Base-by-base conservation (phyloP, 768 basidiomycete species). In the Hysterangium stoloniferum region DNA sequence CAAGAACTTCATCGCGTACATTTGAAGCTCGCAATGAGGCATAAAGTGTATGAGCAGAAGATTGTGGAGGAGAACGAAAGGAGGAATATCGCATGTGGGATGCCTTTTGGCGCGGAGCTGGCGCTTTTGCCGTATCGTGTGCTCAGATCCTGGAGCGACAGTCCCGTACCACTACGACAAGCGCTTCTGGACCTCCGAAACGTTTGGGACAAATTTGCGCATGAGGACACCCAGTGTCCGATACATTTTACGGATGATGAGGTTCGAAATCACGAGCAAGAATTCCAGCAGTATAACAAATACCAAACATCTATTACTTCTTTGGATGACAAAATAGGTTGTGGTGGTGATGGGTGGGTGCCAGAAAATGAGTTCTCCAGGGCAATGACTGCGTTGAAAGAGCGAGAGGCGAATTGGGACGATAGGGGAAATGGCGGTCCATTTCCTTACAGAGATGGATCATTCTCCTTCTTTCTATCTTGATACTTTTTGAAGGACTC, bases 301-400 rank as follows among this genome's bases (percentile, higher is more conserved):
- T 46, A 33, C 20, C 13, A 46, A 8, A n/a, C 15, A n/a, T 31
- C 45, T 8, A 19, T 46, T 32, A 17, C 13, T 32, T 15, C 29
- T 24, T 17, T 33, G 17, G 17, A 46, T 19, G 22, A 31, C 4
- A 12, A 19, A 1, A 2, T 46, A 20, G 27, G 19, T 17, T 15
- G n/a, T n/a, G 45, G 29, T 29, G 29, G 45, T 9, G 45, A 46
- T n/a, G 45, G 45, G 2, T 46, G 45, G 45, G 45, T 46, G 4
- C 17, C 45, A 15, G 22, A 46, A 2, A 17, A 46, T 3, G n/a
- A 46, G 6, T 46, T 32, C 17, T 9, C 4, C 6, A 5, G 2
- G 20, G 29, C 45, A 2, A 32, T 28, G 20, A 35, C 6, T 9
- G 8, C 2, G 24, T n/a, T 46, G 9, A 9, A 32, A 46, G 8